Evolutionary conservation across 768 basidiomycete species (phyloP), one percentile per base, ranked within the genome.

Genomic region (Rhizopogon salebrosus): DNA sequence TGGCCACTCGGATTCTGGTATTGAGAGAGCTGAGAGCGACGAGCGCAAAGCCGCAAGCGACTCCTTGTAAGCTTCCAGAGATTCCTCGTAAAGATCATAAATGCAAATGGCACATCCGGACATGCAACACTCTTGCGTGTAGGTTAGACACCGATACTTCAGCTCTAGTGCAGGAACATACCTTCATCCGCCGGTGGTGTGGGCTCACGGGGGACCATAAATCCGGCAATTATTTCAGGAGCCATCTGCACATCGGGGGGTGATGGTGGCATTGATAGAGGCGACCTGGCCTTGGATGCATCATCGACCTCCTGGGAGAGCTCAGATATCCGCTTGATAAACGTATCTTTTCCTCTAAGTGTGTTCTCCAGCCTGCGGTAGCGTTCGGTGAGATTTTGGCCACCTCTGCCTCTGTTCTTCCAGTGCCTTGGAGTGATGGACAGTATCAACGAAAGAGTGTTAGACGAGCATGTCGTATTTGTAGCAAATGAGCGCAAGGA

Each of bases 71-170:
- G 71, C 73, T 22, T 73, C 72, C 2, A 90, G 66, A 0, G 85
- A 79, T 43, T 92, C 90, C 55, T 89, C 83, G 69, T 93, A 92
- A 23, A 93, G 66, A 60, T 92, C 91, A 69, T 95, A 90, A 7
- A 95, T 87, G 66, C 93, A 95, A n/a, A 94, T 70, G 0, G 92
- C 89, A 62, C 93, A 95, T 27, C 90, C 90, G 2, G 91, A 92
- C 92, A 95, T 95, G 73, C 92, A 95, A 67, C 92, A 94, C 68
- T 93, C 92, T 93, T 58, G 9, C 13, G 49, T 16, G 38, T 37
- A 20, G 36, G 36, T 36, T 40, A 49, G 29, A 27, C 40, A 22
- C n/a, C 34, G 16, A 52, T 22, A 48, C 26, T 4, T 36, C 18
- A 2, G n/a, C 7, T 26, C 13, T 24, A 46, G 39, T 22, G 29